Evolutionary conservation across 2,329 filamentous ascomycete genomes (phyloP).

Genomic region (Aaosphaeria pasadenensis): DNA sequence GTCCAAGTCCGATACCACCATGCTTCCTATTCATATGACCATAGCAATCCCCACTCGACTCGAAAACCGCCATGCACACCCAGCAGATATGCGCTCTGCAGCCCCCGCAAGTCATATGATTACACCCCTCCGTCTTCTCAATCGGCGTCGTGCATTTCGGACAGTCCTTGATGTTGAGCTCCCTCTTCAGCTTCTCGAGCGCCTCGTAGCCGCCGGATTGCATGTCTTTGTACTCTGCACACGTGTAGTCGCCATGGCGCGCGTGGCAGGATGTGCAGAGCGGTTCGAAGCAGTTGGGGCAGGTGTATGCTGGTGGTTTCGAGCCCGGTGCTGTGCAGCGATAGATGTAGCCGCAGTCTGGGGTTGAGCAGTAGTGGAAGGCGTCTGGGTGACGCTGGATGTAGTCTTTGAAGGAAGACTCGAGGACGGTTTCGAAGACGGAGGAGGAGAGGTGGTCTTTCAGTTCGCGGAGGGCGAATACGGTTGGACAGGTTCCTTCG

Average conservation of each 20-base stretch:
- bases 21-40: slow-evolving; percentile 5
- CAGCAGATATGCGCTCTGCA: slow-evolving; percentile 14
- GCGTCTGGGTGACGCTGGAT: slow-evolving; percentile 8
- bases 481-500: slow-evolving; percentile 1
- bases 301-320: slow-evolving; percentile 8
- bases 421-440: slow-evolving; percentile 7
- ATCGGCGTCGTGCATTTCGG: slow-evolving; percentile 7
- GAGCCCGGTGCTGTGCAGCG: slow-evolving; percentile 1
- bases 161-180: slow-evolving; percentile 9
- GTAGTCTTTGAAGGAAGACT: slow-evolving; percentile 11
- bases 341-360: slow-evolving; percentile 17
- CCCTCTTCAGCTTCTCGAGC: slow-evolving; percentile 10
- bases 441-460: slow-evolving; percentile 1
- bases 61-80: slow-evolving; percentile 13
- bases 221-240: slow-evolving; percentile 2
- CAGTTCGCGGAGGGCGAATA: slow-evolving; percentile 3
- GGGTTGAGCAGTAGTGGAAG: slow-evolving; percentile 14
- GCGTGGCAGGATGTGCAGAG: slow-evolving; percentile 9
- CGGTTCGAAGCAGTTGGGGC: slow-evolving; percentile 11
- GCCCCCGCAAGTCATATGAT: slow-evolving; percentile 8
- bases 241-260: slow-evolving; percentile 7
- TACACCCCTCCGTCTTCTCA: slow-evolving; percentile 9
- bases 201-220: slow-evolving; percentile 2
- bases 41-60: slow-evolving; percentile 3
- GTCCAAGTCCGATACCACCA: neutral